Base-by-base conservation (phyloP, 345 rosid genomes). In the Carallia brachiata region DNA sequence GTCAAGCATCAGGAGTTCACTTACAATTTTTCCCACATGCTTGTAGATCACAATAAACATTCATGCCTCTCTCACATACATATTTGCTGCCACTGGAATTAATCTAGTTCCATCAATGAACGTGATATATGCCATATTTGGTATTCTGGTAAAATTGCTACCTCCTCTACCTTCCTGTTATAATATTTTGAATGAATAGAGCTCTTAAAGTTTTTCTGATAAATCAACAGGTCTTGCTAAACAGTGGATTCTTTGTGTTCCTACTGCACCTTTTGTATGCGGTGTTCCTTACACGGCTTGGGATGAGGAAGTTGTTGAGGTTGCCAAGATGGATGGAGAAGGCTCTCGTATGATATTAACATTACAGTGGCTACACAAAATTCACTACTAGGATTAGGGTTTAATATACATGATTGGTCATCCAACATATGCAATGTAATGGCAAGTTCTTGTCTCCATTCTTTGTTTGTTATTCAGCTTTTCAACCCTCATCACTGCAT, bases 41-140 rank as follows among this genome's bases (percentile, higher is more conserved):
- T 70, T 77, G 79, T 79, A 94, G 98, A 94, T 94, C 82, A 94
- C 97, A 40, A 74, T 90, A 80, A 91, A 88, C 80, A 89, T 94
- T 62, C 95, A 94, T 63, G 93, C 98, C 53, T 85, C 96, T 44
- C 88, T 90, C 74, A 72, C 89, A 1, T 83, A 80, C 77, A 68
- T 88, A 66, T 90, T 90, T 78, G 73, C 93, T 61, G 91, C 97
- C 66, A 70, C 79, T 60, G 96, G 96, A 36, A 77, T 94, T 58
- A 94, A 94, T 78, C 70, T 76, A 69, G 75, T 85, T 80, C 96
- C 95, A 68, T 88, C 98, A 4, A 94, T 91, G 97, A 84, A 81
- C 56, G 70, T 81, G 55, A 88, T 94, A 71, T 94, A 90, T 64
- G 63, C 84, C 18, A 68, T 94, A 69, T 94, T 94, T n/a, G 91